These are phyloP conservation scores for Sporobolomyces phaffii DNA, from an alignment of 768 basidiomycete species.

Conservation along the genomic window DNA sequence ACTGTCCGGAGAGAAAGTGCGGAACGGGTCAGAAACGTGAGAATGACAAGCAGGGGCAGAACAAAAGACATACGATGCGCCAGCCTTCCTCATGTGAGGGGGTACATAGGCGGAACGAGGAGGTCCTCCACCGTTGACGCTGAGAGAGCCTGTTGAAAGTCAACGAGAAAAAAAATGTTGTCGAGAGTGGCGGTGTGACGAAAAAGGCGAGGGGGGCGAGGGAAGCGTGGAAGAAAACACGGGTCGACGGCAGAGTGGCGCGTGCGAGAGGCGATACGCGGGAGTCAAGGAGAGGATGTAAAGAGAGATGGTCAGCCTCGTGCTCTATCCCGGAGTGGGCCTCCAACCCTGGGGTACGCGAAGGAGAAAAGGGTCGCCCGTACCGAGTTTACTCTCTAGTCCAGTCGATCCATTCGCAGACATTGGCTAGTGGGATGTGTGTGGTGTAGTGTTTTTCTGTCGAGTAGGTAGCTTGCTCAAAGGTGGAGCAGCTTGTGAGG, in stretches of 20 bases:
- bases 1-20: not conserved
- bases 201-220: not conserved
- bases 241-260: not conserved
- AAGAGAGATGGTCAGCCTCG: no score
- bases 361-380: not conserved
- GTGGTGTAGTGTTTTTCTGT: not conserved
- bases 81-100: constrained; percentile 36
- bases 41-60: not conserved
- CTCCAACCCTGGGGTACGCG: no score
- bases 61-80: not conserved
- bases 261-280: no score
- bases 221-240: not conserved
- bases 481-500: not conserved
- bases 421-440: constrained; percentile 13
- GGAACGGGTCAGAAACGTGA: not conserved
- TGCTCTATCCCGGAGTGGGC: no score
- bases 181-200: not conserved
- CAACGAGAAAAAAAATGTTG: no score
- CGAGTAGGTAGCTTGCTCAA: not conserved
- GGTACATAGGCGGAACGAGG: constrained; percentile 34
- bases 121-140: constrained; percentile 19
- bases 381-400: constrained; percentile 30
- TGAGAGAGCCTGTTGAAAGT: constrained; percentile 17
- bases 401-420: constrained; percentile 29
- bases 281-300: no score